Evolutionary conservation across 345 rosid species (phyloP), one percentile per base, ranked within the genome.

Genomic region (Passiflora organensis): DNA sequence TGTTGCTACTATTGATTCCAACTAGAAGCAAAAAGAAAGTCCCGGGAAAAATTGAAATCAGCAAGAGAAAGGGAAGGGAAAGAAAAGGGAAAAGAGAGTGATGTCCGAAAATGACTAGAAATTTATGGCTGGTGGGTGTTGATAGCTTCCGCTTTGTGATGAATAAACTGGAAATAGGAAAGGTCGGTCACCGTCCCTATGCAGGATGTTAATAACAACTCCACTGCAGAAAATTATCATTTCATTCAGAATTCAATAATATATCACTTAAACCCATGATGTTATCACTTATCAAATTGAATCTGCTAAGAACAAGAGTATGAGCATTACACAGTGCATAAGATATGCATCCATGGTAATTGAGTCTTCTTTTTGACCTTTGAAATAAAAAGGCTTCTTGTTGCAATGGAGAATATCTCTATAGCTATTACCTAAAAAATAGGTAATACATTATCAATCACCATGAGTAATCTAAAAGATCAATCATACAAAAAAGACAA

Each of bases 311-410:
- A 32, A 51, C 34, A 67, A 62, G 39, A 46, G 51, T 47, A 65
- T 21, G 70, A 15, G 32, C 78, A 88, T 11, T 61, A 91, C 98
- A 61, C 82, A 82, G 81, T 88, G 98, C 87, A 91, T 84, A 53
- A 91, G 74, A 69, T 88, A 91, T 4, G 78, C 84, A 32, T 85
- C 95, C 89, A 78, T 81, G 71, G 69, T 71, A 60, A 76, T 78
- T 4, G 86, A 78, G 77, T 91, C 96, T 77, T 88, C 98, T 76
- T 80, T 83, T 19, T 43, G 65, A 58, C 95, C 88, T 71, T 78
- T 79, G 65, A 60, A 65, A 69, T 88, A 91, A 72, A 88, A 91
- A 23, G 96, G 93, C 67, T 67, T 86, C 84, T 88, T 91, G 78
- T 88, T 84, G 59, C 79, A 76, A 57, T 88, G 89, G 73, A 88